Evolutionary conservation across 1,139 yeast genomes (phyloP).

Genomic region (Nadsonia commutata): DNA sequence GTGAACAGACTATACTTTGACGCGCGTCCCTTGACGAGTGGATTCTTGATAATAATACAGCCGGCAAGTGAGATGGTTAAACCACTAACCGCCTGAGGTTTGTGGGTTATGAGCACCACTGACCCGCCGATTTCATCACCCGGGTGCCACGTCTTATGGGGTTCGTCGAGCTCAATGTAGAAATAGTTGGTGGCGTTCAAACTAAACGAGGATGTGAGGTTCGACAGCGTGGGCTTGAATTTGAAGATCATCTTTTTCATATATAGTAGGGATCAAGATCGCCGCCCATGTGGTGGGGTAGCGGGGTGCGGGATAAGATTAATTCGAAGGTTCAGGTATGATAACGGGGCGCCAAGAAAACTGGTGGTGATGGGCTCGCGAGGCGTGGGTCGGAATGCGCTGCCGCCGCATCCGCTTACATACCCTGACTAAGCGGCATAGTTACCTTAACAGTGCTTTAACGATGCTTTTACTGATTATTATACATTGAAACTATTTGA

Average conservation of each 20-base stretch:
- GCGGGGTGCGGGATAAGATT: too few relatives aligned
- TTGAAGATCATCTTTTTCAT: conserved; percentile 7
- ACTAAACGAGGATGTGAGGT: conserved; percentile 16
- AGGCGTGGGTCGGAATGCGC: too few relatives aligned
- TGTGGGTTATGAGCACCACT: conserved; percentile 9
- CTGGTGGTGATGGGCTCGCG: too few relatives aligned
- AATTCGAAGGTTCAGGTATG: too few relatives aligned
- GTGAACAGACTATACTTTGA: conserved; percentile 36
- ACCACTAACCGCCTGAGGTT: conserved; percentile 15
- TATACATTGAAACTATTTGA: too few relatives aligned
- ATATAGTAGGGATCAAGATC: too few relatives aligned
- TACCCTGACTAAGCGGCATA: too few relatives aligned
- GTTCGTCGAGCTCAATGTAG: conserved; percentile 53
- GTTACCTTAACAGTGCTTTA: too few relatives aligned
- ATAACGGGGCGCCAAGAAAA: too few relatives aligned
- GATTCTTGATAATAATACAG: conserved; percentile 28
- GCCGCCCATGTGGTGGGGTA: too few relatives aligned
- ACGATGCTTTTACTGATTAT: too few relatives aligned
- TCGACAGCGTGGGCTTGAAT: conserved; percentile 5
- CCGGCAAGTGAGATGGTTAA: conserved; percentile 20
- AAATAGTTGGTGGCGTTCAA: conserved; percentile 37
- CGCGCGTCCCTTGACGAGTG: conserved; percentile 21
- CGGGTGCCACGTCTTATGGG: conserved; percentile 54
- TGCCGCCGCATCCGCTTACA: too few relatives aligned
- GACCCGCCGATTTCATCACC: conserved; percentile 38